phyloP scores from a whole-genome alignment of 169 alveolate genomes.

The Perkinsus chesapeaki region DNA sequence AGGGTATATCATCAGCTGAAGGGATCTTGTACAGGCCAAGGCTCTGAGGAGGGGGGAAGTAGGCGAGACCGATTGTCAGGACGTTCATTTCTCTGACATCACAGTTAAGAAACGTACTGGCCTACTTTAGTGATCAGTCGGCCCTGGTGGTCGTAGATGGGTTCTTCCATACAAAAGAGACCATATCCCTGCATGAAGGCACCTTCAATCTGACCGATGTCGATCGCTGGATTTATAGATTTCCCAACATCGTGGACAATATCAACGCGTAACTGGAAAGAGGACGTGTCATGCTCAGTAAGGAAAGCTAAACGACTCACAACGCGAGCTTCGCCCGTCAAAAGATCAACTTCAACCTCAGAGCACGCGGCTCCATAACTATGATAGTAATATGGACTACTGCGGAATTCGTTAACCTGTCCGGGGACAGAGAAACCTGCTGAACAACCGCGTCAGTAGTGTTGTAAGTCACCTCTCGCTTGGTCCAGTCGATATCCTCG shows the following conservation, averaged over 20 bases:
- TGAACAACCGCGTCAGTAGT: too few species aligned
- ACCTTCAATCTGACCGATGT: conserved; percentile 37
- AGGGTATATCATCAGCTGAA: neutral
- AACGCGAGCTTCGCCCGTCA: conserved; percentile 9
- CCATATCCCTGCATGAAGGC: conserved; percentile 37
- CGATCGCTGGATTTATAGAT: conserved; percentile 27
- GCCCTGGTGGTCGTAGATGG: neutral
- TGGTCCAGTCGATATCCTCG: neutral
- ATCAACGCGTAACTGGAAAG: conserved; percentile 14
- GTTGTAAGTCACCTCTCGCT: neutral
- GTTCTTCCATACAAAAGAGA: conserved; percentile 19
- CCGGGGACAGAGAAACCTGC: neutral
- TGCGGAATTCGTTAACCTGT: neutral
- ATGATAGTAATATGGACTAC: conserved; percentile 23
- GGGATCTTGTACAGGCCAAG: conserved; percentile 5
- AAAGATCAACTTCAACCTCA: conserved; percentile 25
- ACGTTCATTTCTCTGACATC: too few species aligned
- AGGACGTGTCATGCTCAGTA: neutral
- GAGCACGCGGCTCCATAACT: conserved; percentile 18
- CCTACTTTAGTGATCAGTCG: neutral
- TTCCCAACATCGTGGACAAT: conserved; percentile 25
- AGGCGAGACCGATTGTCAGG: too few species aligned
- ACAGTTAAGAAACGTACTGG: neutral
- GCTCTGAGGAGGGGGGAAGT: neutral
- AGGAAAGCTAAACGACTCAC: neutral